Base-by-base conservation (phyloP, 192 early-diverging fungal genomes). In the Backusella westeae region DNA sequence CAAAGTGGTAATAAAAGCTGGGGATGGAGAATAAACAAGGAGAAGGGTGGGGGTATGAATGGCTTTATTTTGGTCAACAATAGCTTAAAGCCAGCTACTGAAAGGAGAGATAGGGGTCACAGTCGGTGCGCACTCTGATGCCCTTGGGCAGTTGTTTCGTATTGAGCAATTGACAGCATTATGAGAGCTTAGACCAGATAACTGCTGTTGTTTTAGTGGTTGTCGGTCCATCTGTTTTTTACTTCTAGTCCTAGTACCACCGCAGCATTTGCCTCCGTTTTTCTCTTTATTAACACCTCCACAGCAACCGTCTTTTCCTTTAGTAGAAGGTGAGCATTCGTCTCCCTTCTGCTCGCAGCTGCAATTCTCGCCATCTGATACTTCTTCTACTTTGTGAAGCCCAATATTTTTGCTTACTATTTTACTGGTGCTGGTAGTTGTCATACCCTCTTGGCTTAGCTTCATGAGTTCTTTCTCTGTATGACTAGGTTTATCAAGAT, bases 251-350 rank as follows among this genome's bases (percentile, higher is more conserved):
- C 14, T 44, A 26, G 10, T 29, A 32, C 69, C 69, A 44, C 70
- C 70, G 1, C 70, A 71, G 29, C 70, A 71, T 44, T 71, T 44
- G 14, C 70, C 70, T 17, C 70, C 70, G 15, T 71, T 71, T 12
- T 71, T 71, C 41, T 71, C 70, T 71, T 74, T 74, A 56, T 74
- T 65, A 34, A 35, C 38, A 38, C 72, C 72, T 35, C 72, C 72
- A 41, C 72, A 74, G 14, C 72, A 74, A 1, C 36, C 72, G 4
- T 74, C 56, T 8, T 35, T 63, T 23, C 56, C 72, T 65, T 65
- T 65, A 17, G 21, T 71, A 17, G 56, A 12, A 14, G 72, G 56
- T n/a, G 52, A 56, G 26, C 36, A 65, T 26, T 2, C 59, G 26
- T 63, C 56, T 19, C 14, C 42, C 19, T 7, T 59, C 9, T 72